Evolutionary conservation across 202 grass and related monocot species (phyloP).

Genomic region (Musa balbisiana): DNA sequence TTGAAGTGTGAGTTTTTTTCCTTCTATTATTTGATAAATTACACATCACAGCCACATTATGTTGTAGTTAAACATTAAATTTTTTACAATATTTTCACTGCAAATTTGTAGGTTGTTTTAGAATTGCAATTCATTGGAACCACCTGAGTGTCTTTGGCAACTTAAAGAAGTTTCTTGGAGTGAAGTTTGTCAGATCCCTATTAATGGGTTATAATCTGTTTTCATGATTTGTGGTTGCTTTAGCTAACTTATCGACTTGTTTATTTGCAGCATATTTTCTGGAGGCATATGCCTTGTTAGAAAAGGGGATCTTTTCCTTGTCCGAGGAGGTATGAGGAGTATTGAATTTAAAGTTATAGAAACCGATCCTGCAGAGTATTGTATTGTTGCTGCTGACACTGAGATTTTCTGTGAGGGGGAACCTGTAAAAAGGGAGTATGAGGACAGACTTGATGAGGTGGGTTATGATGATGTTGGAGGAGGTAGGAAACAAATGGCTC

Average conservation of each 20-base stretch:
- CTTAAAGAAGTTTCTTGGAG: too few species aligned
- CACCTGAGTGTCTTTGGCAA: too few species aligned
- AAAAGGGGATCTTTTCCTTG: slow-evolving; percentile 46
- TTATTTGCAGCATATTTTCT: slow-evolving; percentile 35
- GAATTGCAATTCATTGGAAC: too few species aligned
- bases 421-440: slow-evolving; percentile 36
- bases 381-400: slow-evolving; percentile 27
- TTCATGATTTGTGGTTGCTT: too few species aligned
- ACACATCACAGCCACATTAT: too few species aligned
- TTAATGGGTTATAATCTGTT: too few species aligned
- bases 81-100: too few species aligned
- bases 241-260: not conserved
- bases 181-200: too few species aligned
- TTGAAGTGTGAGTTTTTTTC: slow-evolving; percentile 58
- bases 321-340: slow-evolving; percentile 36
- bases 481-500: slow-evolving; percentile 37
- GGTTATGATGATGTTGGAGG: slow-evolving; percentile 40
- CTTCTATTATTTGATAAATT: not conserved
- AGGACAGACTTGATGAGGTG: slow-evolving; percentile 32
- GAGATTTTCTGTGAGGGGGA: slow-evolving; percentile 40
- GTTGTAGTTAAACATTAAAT: too few species aligned
- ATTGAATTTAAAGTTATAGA: slow-evolving; percentile 39
- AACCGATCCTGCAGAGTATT: slow-evolving; percentile 30
- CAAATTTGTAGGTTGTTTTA: too few species aligned
- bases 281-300: slow-evolving; percentile 32